Percentiles rank a stretch among this genome's conserved stretches.
These are phyloP conservation scores for Blastobotrys capitulatus DNA, from an alignment of 1,139 yeast genomes.

Conservation along the genomic window DNA sequence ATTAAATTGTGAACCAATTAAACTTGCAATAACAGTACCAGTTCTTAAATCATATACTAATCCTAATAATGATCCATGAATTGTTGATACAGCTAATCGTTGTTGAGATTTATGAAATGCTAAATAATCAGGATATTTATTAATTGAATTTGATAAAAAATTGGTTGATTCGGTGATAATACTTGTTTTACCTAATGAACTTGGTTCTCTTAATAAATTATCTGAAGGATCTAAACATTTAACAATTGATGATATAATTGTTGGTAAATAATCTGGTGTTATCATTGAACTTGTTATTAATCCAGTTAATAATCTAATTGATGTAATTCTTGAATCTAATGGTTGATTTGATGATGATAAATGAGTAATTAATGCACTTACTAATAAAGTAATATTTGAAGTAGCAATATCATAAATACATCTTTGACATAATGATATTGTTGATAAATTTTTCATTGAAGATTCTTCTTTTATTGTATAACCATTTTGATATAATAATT, in stretches of 20 bases:
- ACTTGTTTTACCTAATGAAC: conserved; percentile 21
- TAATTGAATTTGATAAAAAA: conserved; percentile 21
- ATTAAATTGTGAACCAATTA: conserved; percentile 14
- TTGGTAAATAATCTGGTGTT: conserved; percentile 18
- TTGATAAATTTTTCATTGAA: background rate
- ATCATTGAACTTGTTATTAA: conserved; percentile 13
- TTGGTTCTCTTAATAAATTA: conserved; percentile 17
- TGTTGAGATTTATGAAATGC: conserved; percentile 28
- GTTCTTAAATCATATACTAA: conserved; percentile 26
- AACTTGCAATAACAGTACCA: conserved; percentile 22
- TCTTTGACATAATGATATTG: conserved; percentile 15
- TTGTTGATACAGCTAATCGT: conserved; percentile 23
- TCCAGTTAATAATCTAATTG: conserved; percentile 21
- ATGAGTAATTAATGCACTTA: conserved; percentile 23
- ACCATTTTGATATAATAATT: conserved; percentile 19
- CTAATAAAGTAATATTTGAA: conserved; percentile 23
- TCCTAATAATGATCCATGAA: conserved; percentile 17
- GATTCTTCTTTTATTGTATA: conserved; percentile 9
- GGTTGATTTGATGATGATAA: conserved; percentile 18
- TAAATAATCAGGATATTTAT: conserved; percentile 20
- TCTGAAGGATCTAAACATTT: conserved; percentile 24
- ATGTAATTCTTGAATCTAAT: conserved; percentile 21
- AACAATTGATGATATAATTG: conserved; percentile 23
- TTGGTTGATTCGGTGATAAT: conserved; percentile 24
- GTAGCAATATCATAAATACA: conserved; percentile 24